Base-by-base conservation (phyloP, 2,329 filamentous ascomycete species). In the Didymella segeticola region DNA sequence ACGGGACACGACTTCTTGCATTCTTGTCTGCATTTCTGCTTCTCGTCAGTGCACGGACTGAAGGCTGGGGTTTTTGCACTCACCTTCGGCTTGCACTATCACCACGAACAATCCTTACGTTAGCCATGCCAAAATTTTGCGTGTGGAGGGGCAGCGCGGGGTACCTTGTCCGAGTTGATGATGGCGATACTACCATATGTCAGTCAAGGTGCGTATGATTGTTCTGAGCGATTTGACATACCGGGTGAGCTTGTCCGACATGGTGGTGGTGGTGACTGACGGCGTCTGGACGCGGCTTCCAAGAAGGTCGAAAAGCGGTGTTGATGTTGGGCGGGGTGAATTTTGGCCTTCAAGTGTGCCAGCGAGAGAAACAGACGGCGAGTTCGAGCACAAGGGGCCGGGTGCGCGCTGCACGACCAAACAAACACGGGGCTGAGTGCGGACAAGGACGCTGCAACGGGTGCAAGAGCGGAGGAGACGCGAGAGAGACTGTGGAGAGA, bases 1-100 rank as follows among this genome's bases (percentile, higher is more conserved):
- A 99, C 95, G 25, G 96, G 92, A 77, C 95, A 99, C 25, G 93
- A 93, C 78, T 98, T 98, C 78, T 98, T 98, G 85, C 95, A 99
- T 79, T 99, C 95, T 82, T 97, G 93, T 66, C 93, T 88, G 78
- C 95, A 98, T 91, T 98, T 98, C 89, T 93, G 71, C 66, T 59
- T n/a, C 14, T 23, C 34, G 57, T 69, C 55, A 68, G 67, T 25
- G 43, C 22, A 51, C 37, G 25, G 45, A 42, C 19, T 42, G 53
- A 60, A 59, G 34, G 43, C 43, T 63, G 64, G 66, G 63, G 64
- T 56, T 52, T 33, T 45, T 34, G 52, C 27, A 64, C 76, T 70
- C 82, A 90, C 89, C 85, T 93, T 93, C 55, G 90, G 90, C 77
- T 95, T 95, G 84, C 90, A 93, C 89, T 93, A 72, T 78, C 62